Conservation (phyloP, 257 asterid genomes). For the Verbascum thapsus region DNA sequence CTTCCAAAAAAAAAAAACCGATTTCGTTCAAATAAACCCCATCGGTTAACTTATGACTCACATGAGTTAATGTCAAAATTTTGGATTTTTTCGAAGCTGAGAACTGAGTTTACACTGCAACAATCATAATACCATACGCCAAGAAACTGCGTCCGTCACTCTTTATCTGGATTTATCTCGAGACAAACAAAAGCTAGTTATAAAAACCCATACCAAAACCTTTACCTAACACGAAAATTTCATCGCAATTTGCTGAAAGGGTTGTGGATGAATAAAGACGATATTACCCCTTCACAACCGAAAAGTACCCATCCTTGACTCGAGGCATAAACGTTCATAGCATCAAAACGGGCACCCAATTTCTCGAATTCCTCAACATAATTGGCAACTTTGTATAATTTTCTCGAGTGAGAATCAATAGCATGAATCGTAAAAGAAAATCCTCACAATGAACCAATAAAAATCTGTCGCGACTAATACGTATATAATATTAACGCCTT, state of each 20-base stretch:
- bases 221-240: too few species aligned
- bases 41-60: too few species aligned
- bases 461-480: too few species aligned
- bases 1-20: too few species aligned
- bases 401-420: neutral
- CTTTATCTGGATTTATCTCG: neutral
- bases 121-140: neutral
- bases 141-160: neutral
- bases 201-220: neutral
- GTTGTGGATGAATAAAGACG: neutral
- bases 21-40: too few species aligned
- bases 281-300: neutral
- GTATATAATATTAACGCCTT: too few species aligned
- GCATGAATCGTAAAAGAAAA: too few species aligned
- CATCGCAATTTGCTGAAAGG: neutral
- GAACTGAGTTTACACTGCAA: too few species aligned
- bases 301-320: constrained; percentile 10
- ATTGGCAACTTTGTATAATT: neutral
- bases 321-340: neutral
- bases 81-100: too few species aligned
- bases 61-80: too few species aligned
- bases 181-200: neutral
- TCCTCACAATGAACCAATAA: too few species aligned
- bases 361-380: neutral
- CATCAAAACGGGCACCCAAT: fast-evolving